Conservation (phyloP, 257 asterid genomes). For the Prunella vulgaris region DNA sequence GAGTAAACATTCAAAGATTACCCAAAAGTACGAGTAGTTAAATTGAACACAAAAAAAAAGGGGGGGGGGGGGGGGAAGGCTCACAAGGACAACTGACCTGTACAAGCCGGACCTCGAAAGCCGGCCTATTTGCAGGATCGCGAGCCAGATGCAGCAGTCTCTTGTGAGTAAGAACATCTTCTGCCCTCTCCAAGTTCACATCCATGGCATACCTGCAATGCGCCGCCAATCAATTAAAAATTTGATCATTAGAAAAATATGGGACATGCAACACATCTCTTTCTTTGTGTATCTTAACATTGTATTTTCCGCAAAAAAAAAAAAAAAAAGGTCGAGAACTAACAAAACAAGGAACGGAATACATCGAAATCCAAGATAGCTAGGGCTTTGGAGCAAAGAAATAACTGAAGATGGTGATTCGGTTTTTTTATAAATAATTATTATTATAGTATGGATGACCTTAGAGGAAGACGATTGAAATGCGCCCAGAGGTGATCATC, state of each 20-base stretch:
- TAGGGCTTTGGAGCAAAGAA: too few species aligned
- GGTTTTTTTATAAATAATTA: neutral
- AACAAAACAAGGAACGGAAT: too few species aligned
- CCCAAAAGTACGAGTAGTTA: neutral
- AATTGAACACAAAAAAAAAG: too few species aligned
- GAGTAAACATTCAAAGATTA: neutral
- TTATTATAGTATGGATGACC: conserved; percentile 39
- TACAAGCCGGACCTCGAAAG: conserved; percentile 85
- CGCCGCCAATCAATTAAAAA: neutral
- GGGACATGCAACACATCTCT: neutral
- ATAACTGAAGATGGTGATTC: too few species aligned
- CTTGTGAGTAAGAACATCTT: conserved; percentile 90
- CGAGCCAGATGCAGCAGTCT: conserved; percentile 72
- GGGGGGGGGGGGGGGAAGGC: too few species aligned
- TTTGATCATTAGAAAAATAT: too few species aligned
- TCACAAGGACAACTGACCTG: conserved; percentile 63
- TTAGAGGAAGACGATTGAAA: conserved; percentile 85
- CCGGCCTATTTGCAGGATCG: conserved; percentile 88
- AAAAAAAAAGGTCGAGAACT: too few species aligned
- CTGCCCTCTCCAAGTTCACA: conserved; percentile 93
- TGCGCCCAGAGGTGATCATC: conserved; percentile 84
- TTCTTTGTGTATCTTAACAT: neutral
- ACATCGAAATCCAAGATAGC: too few species aligned
- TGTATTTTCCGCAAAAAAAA: neutral
- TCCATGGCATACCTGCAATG: conserved; percentile 83